Base-by-base conservation (phyloP, 2,329 filamentous ascomycete species). In the Pseudogymnoascus destructans region DNA sequence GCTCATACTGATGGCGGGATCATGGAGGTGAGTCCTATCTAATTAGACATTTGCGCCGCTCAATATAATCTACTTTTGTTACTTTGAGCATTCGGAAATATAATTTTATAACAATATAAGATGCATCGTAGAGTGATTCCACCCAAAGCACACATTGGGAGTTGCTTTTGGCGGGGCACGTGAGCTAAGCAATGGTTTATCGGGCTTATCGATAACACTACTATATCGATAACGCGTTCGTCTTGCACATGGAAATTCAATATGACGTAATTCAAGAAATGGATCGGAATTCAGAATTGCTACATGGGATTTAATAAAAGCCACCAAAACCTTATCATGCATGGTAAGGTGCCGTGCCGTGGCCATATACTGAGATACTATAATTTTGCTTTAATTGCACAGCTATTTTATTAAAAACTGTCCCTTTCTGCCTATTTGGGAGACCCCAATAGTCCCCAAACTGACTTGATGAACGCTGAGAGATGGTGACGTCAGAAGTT, bases 1-100 rank as follows among this genome's bases (percentile, higher is more conserved):
- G 70, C 87, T 92, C 89, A 95, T 95, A 61, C 56, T 71, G 67
- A 35, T 3, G 33, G 33, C 27, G 42, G 25, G 57, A 36, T 52
- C 33, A 57, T 57, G 52, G 58, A 25, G 46, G 38, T 32, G 8
- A 30, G 19, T 10, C n/a, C n/a, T 52, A 52, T 52, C 25, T 52
- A 52, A 30, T 52, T 19, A 30, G 46, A 30, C 46, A 49, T 49
- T 17, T 8, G 13, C n/a, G 2, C n/a, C 8, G 25, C 25, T 17
- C 9, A 19, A 17, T 52, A 30, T 30, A 11, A 17, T 30, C 10
- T 30, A 52, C 46, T 52, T 6, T 3, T 3, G 46, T 11, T 30
- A 10, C 46, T 19, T 52, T 19, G 13, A 52, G 25, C 11, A 52
- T 30, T 25, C 25, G 9, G 5, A 30, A 30, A 52, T 30, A 52